Percentiles rank a stretch among this genome's conserved stretches.
Conservation (phyloP, 179 eudicot genomes). For the Nepenthes alata region DNA sequence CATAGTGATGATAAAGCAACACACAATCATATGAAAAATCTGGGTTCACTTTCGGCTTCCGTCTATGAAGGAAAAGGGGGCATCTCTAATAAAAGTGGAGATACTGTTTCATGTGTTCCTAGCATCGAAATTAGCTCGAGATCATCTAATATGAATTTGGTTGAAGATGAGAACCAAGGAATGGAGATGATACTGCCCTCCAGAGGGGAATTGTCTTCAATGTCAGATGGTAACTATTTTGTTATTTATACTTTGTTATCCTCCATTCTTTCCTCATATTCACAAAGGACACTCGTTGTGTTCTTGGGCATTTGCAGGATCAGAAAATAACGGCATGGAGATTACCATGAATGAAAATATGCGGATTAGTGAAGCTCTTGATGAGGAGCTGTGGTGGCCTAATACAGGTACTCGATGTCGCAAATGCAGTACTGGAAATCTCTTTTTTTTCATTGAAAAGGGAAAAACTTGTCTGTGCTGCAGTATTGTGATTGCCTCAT, state of each 20-base stretch:
- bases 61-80: constrained; percentile 1
- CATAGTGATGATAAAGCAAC: constrained; percentile 11
- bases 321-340: constrained; percentile 1
- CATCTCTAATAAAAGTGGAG: constrained; percentile 3
- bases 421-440: neutral
- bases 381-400: constrained; percentile 8
- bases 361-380: constrained; percentile 5
- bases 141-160: constrained; percentile 7
- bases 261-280: neutral
- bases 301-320: constrained; percentile 5
- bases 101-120: neutral
- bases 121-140: neutral
- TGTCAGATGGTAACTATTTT: constrained; percentile 14
- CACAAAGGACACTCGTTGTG: neutral
- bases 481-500: no score
- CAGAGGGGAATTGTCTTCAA: constrained; percentile 8
- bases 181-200: constrained; percentile 5
- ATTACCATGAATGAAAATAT: neutral
- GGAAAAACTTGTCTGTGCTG: no score
- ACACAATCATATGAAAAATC: constrained; percentile 1
- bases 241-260: neutral
- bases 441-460: no score
- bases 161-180: constrained; percentile 14
- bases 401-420: constrained; percentile 22
- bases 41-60: constrained; percentile 7